Evolutionary conservation across 257 asterid genomes (phyloP).

Genomic region (Striga asiatica): DNA sequence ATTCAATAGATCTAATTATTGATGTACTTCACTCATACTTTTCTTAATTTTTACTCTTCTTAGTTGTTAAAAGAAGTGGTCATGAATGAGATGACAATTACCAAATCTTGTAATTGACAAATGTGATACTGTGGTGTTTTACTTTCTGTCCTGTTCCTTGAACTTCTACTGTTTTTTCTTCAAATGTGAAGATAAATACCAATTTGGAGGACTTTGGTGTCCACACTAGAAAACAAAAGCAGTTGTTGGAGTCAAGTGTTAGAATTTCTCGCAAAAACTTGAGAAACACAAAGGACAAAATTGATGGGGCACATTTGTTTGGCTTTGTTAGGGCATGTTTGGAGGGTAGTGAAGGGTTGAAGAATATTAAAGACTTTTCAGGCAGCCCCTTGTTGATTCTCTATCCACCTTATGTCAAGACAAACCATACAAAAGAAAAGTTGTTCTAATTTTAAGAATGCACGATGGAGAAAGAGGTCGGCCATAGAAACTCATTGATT

Average conservation of each 20-base stretch:
- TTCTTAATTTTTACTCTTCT: background rate
- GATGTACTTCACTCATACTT: background rate
- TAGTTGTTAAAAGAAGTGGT: slow-evolving; percentile 4
- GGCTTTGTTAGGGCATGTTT: slow-evolving; percentile 71
- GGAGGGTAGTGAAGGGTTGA: slow-evolving; percentile 30
- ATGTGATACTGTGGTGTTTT: slow-evolving; percentile 5
- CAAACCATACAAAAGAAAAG: slow-evolving; percentile 26
- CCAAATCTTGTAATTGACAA: slow-evolving; percentile 11
- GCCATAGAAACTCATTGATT: no score
- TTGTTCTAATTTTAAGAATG: no score
- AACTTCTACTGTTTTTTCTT: slow-evolving; percentile 14
- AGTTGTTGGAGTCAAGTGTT: slow-evolving; percentile 29
- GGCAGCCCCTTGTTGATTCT: slow-evolving; percentile 51
- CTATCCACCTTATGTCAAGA: slow-evolving; percentile 55
- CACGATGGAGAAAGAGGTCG: no score
- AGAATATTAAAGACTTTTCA: slow-evolving; percentile 41
- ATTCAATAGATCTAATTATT: background rate
- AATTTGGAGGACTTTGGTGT: slow-evolving; percentile 19
- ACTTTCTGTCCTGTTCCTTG: slow-evolving; percentile 13
- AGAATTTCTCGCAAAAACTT: slow-evolving; percentile 37
- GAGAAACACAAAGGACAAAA: slow-evolving; percentile 32
- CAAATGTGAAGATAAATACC: no score
- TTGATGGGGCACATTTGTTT: slow-evolving; percentile 48
- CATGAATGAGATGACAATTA: background rate
- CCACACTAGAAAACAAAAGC: slow-evolving; percentile 17